A percentile compares a stretch with the other conserved stretches of the same genome.
Evolutionary conservation across 768 basidiomycete genomes (phyloP).

Genomic region (Porpolomopsis calyptriformis): DNA sequence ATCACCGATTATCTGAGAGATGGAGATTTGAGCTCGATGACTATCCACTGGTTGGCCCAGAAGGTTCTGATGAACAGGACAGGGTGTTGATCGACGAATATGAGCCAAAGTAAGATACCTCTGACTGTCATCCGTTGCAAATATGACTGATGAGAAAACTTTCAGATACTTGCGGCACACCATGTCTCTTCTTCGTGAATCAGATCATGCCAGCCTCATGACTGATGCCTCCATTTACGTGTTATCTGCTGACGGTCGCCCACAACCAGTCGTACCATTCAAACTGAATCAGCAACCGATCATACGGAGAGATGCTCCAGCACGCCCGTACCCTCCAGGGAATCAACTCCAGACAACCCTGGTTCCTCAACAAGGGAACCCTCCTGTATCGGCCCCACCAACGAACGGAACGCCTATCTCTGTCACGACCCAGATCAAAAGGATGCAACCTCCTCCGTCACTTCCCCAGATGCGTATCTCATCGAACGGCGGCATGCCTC

Average conservation of each 20-base stretch:
- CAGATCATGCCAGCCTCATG: constrained; percentile 39
- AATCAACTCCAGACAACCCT: constrained; percentile 9
- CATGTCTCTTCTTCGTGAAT: constrained; percentile 47
- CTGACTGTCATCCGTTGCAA: not conserved
- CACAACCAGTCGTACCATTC: constrained; percentile 40
- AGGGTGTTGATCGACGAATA: constrained; percentile 65
- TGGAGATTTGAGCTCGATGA: constrained; percentile 69
- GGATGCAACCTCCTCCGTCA: constrained; percentile 45
- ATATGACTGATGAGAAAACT: constrained; percentile 4
- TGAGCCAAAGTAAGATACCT: constrained; percentile 34
- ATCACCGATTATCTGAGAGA: constrained; percentile 38
- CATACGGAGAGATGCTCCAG: constrained; percentile 24
- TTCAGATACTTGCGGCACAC: constrained; percentile 42
- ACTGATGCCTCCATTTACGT: constrained; percentile 42
- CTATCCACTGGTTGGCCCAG: constrained; percentile 39
- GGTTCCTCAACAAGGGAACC: constrained; percentile 5
- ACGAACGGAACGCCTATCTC: constrained; percentile 45
- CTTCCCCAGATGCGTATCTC: constrained; percentile 54
- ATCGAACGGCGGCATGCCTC: constrained; percentile 46
- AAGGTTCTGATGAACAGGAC: constrained; percentile 58
- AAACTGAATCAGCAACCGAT: constrained; percentile 28
- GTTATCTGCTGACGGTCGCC: constrained; percentile 29
- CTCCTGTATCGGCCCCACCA: constrained; percentile 9
- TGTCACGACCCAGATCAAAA: constrained; percentile 49
- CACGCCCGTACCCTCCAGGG: constrained; percentile 19